Percentiles rank a stretch among this genome's conserved stretches.
Evolutionary conservation across 768 basidiomycete species (phyloP).

Genomic region (Erythrobasidium yunnanense): DNA sequence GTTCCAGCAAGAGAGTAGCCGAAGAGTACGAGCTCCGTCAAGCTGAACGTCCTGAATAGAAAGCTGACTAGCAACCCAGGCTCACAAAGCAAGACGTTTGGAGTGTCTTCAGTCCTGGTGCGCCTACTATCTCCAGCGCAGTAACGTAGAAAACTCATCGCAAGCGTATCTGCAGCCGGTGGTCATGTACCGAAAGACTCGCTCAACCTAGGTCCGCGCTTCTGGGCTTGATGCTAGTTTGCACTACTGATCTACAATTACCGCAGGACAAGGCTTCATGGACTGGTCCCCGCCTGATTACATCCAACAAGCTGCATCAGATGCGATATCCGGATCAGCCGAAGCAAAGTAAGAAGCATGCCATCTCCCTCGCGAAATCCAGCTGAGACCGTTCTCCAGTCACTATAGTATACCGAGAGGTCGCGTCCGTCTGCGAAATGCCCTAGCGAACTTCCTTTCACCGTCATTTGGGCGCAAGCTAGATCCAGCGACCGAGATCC

Average conservation of each 20-base stretch:
- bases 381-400: slow-evolving; percentile 46
- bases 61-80: too few relatives aligned
- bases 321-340: slow-evolving; percentile 24
- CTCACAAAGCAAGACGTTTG: slow-evolving; percentile 21
- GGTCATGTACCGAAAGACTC: slow-evolving; percentile 25
- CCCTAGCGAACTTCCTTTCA: slow-evolving; percentile 69
- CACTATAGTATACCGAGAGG: slow-evolving; percentile 66
- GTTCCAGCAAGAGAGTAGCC: too few relatives aligned
- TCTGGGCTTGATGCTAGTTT: background rate
- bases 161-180: slow-evolving; percentile 6
- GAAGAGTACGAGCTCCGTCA: too few relatives aligned
- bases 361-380: background rate
- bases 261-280: slow-evolving; percentile 22
- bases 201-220: slow-evolving; percentile 13
- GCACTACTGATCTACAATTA: background rate
- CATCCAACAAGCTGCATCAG: slow-evolving; percentile 18
- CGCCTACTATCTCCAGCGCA: background rate
- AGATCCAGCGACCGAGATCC: slow-evolving; percentile 73
- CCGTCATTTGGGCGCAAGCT: slow-evolving; percentile 56
- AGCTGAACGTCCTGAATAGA: too few relatives aligned
- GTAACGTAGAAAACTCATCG: too few relatives aligned
- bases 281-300: slow-evolving; percentile 25
- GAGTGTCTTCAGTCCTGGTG: slow-evolving; percentile 22
- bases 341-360: slow-evolving; percentile 6
- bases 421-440: slow-evolving; percentile 71